Percentiles rank a stretch among this genome's conserved stretches.
Evolutionary conservation across 1,284 basidiomycete species (phyloP).

Genomic region (Tilletia walkeri): DNA sequence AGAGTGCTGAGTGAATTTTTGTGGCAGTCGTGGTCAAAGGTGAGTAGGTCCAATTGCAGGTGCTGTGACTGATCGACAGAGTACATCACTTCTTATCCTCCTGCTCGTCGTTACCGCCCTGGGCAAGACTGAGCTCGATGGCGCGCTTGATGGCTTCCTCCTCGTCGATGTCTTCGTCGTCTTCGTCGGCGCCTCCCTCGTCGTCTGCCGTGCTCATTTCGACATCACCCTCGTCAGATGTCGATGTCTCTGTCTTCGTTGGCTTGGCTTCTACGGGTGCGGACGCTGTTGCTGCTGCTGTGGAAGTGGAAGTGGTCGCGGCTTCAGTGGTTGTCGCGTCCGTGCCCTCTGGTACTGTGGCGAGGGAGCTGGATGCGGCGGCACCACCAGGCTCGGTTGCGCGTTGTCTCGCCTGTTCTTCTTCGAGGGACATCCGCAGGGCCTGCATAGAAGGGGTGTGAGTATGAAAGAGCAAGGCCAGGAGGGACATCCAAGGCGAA

Average conservation of each 20-base stretch:
- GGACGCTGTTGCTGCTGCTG: conserved; percentile 20
- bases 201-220: conserved; percentile 40
- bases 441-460: conserved; percentile 63
- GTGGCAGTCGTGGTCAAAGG: no score
- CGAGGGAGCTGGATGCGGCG: conserved; percentile 14
- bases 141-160: conserved; percentile 55
- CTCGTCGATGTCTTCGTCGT: conserved; percentile 55
- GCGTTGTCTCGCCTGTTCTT: conserved; percentile 80
- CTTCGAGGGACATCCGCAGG: conserved; percentile 94
- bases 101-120: not conserved
- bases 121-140: conserved; percentile 50
- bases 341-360: conserved; percentile 23
- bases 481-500: conserved; percentile 1
- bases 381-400: conserved; percentile 33
- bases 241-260: not conserved
- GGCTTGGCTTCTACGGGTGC: conserved; percentile 20
- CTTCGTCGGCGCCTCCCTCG: conserved; percentile 26
- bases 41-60: no score
- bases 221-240: conserved; percentile 29
- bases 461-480: not conserved
- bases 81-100: not conserved
- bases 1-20: no score
- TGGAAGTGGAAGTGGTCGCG: conserved; percentile 42
- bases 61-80: no score
- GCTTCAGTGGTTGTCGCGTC: conserved; percentile 26